Percentiles rank a stretch among this genome's conserved stretches.
phyloP scores from a whole-genome alignment of 495 filamentous ascomycete genomes.

The Lasiosphaeria hispida region DNA sequence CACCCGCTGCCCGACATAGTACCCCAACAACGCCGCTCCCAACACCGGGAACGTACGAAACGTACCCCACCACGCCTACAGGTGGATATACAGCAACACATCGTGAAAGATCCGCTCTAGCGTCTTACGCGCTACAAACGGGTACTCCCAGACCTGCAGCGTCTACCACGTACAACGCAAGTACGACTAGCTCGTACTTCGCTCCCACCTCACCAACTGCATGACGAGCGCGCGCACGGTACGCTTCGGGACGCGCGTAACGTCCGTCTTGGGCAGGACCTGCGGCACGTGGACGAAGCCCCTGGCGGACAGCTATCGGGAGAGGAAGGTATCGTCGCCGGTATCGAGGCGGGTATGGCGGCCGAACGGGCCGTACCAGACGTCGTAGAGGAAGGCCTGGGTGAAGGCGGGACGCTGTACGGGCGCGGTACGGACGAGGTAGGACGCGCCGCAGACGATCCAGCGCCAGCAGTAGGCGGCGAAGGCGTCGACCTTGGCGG shows the following conservation, averaged over 20 bases:
- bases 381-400: neutral
- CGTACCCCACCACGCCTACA: neutral
- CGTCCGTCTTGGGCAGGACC: neutral
- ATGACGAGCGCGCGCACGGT: neutral
- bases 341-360: conserved; percentile 3
- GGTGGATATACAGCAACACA: neutral
- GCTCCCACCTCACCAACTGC: conserved; percentile 6
- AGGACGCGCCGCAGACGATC: neutral
- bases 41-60: neutral
- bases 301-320: neutral
- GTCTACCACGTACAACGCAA: neutral
- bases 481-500: neutral
- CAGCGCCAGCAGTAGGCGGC: neutral
- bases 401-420: neutral
- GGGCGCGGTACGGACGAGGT: neutral
- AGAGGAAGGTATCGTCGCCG: conserved; percentile 7
- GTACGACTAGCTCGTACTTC: conserved; percentile 5
- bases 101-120: neutral
- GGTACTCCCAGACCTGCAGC: neutral
- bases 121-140: neutral
- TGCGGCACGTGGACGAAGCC: conserved; percentile 2
- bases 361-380: conserved; percentile 5
- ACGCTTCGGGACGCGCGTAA: conserved; percentile 2
- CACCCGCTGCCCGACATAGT: neutral
- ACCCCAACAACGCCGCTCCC: neutral